Percentiles rank a stretch among this genome's conserved stretches.
These are phyloP conservation scores for Diaporthe citriasiana DNA, from an alignment of 2,329 filamentous ascomycete genomes.

Conservation along the genomic window DNA sequence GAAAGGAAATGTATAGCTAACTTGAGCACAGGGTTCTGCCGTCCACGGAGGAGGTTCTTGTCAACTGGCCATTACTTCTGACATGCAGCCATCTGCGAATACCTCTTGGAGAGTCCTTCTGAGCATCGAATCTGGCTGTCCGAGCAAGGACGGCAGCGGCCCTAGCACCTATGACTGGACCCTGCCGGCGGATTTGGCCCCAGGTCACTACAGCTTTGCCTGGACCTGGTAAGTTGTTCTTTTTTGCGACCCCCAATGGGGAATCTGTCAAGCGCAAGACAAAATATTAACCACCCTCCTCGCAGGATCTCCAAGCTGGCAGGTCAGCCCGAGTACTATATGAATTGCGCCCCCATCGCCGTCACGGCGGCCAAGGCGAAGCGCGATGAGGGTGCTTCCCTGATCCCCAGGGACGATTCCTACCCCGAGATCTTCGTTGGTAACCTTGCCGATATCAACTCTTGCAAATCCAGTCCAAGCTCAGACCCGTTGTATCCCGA, in stretches of 20 bases:
- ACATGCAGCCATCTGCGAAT: slow-evolving; percentile 74
- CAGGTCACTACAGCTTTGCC: slow-evolving; percentile 84
- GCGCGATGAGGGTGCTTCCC: slow-evolving; percentile 55
- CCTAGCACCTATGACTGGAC: slow-evolving; percentile 76
- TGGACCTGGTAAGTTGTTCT: slow-evolving; percentile 80
- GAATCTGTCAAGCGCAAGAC: not conserved
- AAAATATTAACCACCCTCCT: not conserved
- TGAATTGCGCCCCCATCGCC: slow-evolving; percentile 88
- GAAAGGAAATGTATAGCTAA: not conserved
- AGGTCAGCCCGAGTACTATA: slow-evolving; percentile 96
- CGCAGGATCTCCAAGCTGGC: slow-evolving; percentile 72
- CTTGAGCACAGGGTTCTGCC: slow-evolving; percentile 57
- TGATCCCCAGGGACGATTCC: slow-evolving; percentile 55
- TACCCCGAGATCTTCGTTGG: slow-evolving; percentile 43
- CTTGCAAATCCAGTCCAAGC: slow-evolving; percentile 39
- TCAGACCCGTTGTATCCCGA: slow-evolving; percentile 46
- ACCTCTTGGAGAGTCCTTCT: slow-evolving; percentile 91
- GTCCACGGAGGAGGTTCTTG: slow-evolving; percentile 95
- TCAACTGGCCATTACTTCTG: slow-evolving; percentile 88
- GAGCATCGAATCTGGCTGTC: slow-evolving; percentile 89
- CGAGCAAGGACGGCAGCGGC: slow-evolving; percentile 67
- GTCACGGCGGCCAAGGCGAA: slow-evolving; percentile 68
- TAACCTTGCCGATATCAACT: slow-evolving; percentile 42
- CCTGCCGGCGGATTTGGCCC: slow-evolving; percentile 78
- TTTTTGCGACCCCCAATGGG: slow-evolving; percentile 55